Base-by-base conservation (phyloP, 108 stramenopile species). In the Cyclotella sp. region DNA sequence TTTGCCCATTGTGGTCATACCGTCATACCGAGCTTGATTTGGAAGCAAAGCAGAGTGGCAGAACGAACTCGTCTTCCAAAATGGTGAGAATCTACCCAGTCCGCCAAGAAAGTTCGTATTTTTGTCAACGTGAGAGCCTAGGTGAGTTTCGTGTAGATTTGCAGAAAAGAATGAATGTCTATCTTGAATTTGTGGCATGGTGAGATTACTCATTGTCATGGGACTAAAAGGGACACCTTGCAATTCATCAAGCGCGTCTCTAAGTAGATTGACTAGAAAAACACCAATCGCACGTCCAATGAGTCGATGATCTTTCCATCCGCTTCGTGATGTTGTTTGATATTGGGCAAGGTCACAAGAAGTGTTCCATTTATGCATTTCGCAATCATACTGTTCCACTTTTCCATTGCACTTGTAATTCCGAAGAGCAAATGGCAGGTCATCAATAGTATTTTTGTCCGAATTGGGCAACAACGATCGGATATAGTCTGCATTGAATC, bases 1-100 rank as follows among this genome's bases (percentile, higher is more conserved):
- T 16, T 24, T 68, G 9, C 51, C 49, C 49, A 53, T 30, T n/a
- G 68, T 68, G 18, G 19, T 49, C 9, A 49, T 30, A 28, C 71
- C 71, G 19, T 59, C 52, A 29, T 61, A 72, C n/a, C 71, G 58
- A 63, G 59, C 71, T 39, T 72, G 71, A 61, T 47, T 63, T 0
- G 71, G 71, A 40, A 72, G 71, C 71, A 72, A 15, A 19, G 71
- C 71, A 10, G 71, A 29, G 39, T 34, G 58, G 18, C 71, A 72
- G 28, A 61, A 29, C 4, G 47, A 21, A 43, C n/a, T 61, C n/a
- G 59, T 41, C 41, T 54, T 72, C 61, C 62, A 72, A 49, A 72
- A 68, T 28, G 68, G 68, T 1, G 68, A 68, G n/a, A 51, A 68
- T 19, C 28, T 52, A 21, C 12, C 68, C 9, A 43, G 52, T 14